Evolutionary conservation across 2,329 filamentous ascomycete species (phyloP).

Genomic region (Fusarium buharicum): DNA sequence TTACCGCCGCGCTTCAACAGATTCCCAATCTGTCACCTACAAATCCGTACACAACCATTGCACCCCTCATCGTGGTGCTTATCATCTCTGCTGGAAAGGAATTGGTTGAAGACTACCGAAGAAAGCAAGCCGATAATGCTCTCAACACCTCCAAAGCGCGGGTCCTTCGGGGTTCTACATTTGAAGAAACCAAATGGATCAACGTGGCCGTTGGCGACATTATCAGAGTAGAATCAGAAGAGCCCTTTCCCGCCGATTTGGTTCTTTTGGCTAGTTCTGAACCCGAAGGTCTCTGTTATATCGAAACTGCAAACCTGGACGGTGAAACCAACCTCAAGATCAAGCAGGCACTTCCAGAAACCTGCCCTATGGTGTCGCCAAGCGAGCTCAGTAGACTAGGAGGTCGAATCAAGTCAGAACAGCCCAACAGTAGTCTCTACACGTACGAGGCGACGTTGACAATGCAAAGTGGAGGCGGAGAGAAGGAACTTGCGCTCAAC

Average conservation of each 20-base stretch:
- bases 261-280: slow-evolving; percentile 94
- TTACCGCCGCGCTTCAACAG: slow-evolving; percentile 93
- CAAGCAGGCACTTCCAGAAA: slow-evolving; percentile 96
- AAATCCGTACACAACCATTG: slow-evolving; percentile 95
- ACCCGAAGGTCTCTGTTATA: slow-evolving; percentile 97
- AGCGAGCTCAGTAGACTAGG: slow-evolving; percentile 86
- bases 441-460: slow-evolving; percentile 97
- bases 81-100: slow-evolving; percentile 97
- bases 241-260: slow-evolving; percentile 93
- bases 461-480: slow-evolving; percentile 87
- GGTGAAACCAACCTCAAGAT: slow-evolving; percentile 99
- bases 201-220: slow-evolving; percentile 94
- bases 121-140: slow-evolving; percentile 85
- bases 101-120: slow-evolving; percentile 89
- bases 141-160: slow-evolving; percentile 89
- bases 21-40: slow-evolving; percentile 95
- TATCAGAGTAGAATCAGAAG: slow-evolving; percentile 90
- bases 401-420: slow-evolving; percentile 90
- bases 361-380: slow-evolving; percentile 84
- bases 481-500: slow-evolving; percentile 89
- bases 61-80: slow-evolving; percentile 88
- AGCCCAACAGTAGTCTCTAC: slow-evolving; percentile 97
- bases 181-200: slow-evolving; percentile 91
- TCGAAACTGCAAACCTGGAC: slow-evolving; percentile 97
- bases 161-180: slow-evolving; percentile 83